Percentiles rank a stretch among this genome's conserved stretches.
These are phyloP conservation scores for Xylaria flabelliformis DNA, from an alignment of 495 filamentous ascomycete species.

Conservation along the genomic window DNA sequence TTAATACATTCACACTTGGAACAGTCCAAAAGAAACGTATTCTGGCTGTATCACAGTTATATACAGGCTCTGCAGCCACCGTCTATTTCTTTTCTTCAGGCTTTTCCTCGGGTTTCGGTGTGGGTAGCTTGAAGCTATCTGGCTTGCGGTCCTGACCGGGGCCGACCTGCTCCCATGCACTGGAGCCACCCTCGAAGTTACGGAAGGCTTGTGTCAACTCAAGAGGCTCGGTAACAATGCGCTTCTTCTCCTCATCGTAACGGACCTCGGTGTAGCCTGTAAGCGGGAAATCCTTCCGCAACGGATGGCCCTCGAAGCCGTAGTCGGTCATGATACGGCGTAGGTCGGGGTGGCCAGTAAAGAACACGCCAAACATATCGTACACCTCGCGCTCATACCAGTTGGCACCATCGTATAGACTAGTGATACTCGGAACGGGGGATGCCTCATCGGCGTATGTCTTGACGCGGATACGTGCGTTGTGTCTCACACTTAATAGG, in stretches of 20 bases:
- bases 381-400: slow-evolving; percentile 99
- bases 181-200: slow-evolving; percentile 90
- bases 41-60: slow-evolving; percentile 40
- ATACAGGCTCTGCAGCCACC: slow-evolving; percentile 36
- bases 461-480: slow-evolving; percentile 96
- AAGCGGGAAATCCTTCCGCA: slow-evolving; percentile 97
- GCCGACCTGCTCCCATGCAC: slow-evolving; percentile 90
- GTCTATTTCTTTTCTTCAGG: slow-evolving; percentile 91
- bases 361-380: slow-evolving; percentile 98
- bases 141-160: slow-evolving; percentile 79
- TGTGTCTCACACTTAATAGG: slow-evolving; percentile 91
- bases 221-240: slow-evolving; percentile 95
- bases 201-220: slow-evolving; percentile 99
- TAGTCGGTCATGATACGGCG: slow-evolving; percentile 99
- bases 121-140: slow-evolving; percentile 91
- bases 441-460: slow-evolving; percentile 97
- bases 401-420: slow-evolving; percentile 91
- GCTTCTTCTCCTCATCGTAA: slow-evolving; percentile 99
- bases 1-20: neutral
- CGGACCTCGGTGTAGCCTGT: slow-evolving; percentile 98
- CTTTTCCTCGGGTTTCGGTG: slow-evolving; percentile 90
- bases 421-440: slow-evolving; percentile 88
- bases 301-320: slow-evolving; percentile 96
- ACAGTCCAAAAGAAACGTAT: slow-evolving; percentile 18
- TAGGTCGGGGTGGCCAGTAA: slow-evolving; percentile 92